Base-by-base conservation (phyloP, 2,329 filamentous ascomycete genomes). In the Beauveria sp. region DNA sequence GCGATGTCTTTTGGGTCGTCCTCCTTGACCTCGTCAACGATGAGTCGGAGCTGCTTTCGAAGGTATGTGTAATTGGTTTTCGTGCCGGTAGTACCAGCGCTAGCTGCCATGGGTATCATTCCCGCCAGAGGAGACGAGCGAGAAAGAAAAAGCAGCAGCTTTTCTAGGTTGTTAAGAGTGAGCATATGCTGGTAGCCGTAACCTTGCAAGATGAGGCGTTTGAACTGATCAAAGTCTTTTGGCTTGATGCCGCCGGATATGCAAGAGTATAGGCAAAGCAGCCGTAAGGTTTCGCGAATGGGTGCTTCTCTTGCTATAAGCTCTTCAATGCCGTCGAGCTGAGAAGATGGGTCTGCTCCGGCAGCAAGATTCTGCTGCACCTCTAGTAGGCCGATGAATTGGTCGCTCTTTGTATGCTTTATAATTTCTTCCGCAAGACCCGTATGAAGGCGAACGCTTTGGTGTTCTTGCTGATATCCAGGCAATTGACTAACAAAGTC, bases 11-110 rank as follows among this genome's bases (percentile, higher is more conserved):
- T 90, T 3, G 95, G 95, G 52, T 96, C 89, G 63, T 95, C 87
- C 74, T 99, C 95, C 70, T 96, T 93, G 45, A 99, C 93, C 72
- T 98, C 95, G 71, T 99, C 95, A 61, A 97, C 89, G 71, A 97
- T 96, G 18, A 99, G 83, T 34, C 89, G 86, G 16, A 99, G 83
- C 63, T 88, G 87, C 72, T 95, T 96, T 60, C 96, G 88, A 5
- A 98, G 78, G 66, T 91, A 90, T 5, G 86, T 87, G 75, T 97
- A 99, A 72, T 98, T 97, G 12, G 93, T 96, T 73, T 92, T 91
- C 24, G 82, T 85, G 18, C 87, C 88, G 20, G 80, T 74, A 8
- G 78, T 75, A 12, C 78, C 77, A 1, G 81, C 77, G 47, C 66
- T 73, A 22, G 87, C 86, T 2, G 86, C 75, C 73, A 92, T 89